Evolutionary conservation across 768 basidiomycete genomes (phyloP), one percentile per base, ranked within the genome.

Genomic region (Lactarius evosmus): DNA sequence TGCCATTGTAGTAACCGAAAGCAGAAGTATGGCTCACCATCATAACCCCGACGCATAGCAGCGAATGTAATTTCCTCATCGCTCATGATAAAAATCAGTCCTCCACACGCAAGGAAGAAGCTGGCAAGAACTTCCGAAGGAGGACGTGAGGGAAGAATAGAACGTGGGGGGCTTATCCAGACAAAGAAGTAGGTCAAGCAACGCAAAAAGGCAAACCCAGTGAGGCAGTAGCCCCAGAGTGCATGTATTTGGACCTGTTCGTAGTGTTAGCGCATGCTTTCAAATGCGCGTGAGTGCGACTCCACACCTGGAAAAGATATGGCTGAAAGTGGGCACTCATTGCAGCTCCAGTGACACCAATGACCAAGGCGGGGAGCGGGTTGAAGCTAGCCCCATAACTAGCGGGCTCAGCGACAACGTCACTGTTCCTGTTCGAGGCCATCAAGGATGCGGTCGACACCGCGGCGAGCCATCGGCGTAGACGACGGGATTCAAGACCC

Each of bases 111-210:
- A 56, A 95, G 79, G 76, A 89, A 90, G 75, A 98, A 91, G 63
- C 91, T 84, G 17, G 88, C 91, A 44, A 98, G 76, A 6, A 89
- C 89, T 77, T 98, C 96, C 0, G 95, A 95, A 0, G 95, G 96
- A 6, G 96, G 96, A 9, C 95, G 85, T 16, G 91, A 92, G 2
- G 96, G 96, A 16, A 93, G 82, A n/a, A 88, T 80, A 2, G 92
- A 93, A 14, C 82, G 81, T 7, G 93, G 89, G 14, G 95, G 95
- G 32, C 82, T 80, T 51, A 95, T 80, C 91, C 91, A 98, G 44
- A 96, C 80, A 84, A 98, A 94, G 77, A 95, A 92, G 73, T 98
- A 98, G 1, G 95, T 98, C 41, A 95, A 70, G 72, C 88, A 91
- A 57, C 96, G 84, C 64, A 95, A 77, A 8, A 91, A 78, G 6